These are phyloP conservation scores for Leptosphaerulina australis DNA, from an alignment of 2,329 filamentous ascomycete species.

Conservation along the genomic window DNA sequence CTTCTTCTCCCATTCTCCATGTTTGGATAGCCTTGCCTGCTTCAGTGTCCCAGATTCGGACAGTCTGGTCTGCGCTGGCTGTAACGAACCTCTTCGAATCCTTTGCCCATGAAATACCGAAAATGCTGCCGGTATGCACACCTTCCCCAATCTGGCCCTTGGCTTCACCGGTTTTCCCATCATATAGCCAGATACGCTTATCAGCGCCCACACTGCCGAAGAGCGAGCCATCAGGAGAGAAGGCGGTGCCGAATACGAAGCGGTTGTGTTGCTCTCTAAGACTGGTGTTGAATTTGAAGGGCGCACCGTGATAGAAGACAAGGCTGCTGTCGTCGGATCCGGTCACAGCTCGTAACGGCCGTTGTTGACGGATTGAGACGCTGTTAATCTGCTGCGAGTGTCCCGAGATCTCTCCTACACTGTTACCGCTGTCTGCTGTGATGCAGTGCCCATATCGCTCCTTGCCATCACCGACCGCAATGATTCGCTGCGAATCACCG, in stretches of 20 bases:
- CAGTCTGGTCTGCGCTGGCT: conserved; percentile 90
- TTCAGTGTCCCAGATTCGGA: conserved; percentile 92
- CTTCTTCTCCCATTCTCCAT: conserved; percentile 83
- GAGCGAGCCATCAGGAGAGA: conserved; percentile 82
- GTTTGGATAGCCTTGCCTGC: conserved; percentile 76
- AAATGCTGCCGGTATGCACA: conserved; percentile 92
- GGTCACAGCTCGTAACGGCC: conserved; percentile 89
- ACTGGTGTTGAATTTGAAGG: conserved; percentile 95
- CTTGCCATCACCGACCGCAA: conserved; percentile 93
- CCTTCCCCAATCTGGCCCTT: conserved; percentile 77
- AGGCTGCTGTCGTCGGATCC: conserved; percentile 88
- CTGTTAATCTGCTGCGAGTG: conserved; percentile 91
- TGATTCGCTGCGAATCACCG: conserved; percentile 93
- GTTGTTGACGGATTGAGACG: conserved; percentile 85
- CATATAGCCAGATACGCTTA: conserved; percentile 89
- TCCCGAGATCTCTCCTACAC: conserved; percentile 89
- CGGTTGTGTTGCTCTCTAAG: conserved; percentile 79
- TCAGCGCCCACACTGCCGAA: conserved; percentile 94
- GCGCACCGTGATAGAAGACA: conserved; percentile 91
- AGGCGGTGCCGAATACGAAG: conserved; percentile 85
- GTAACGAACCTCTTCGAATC: conserved; percentile 89
- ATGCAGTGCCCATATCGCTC: conserved; percentile 94
- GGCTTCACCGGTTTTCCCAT: conserved; percentile 91
- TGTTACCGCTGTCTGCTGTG: conserved; percentile 89
- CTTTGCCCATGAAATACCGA: conserved; percentile 85